Evolutionary conservation across 495 filamentous ascomycete genomes (phyloP).

Genomic region (Tuber indicum): DNA sequence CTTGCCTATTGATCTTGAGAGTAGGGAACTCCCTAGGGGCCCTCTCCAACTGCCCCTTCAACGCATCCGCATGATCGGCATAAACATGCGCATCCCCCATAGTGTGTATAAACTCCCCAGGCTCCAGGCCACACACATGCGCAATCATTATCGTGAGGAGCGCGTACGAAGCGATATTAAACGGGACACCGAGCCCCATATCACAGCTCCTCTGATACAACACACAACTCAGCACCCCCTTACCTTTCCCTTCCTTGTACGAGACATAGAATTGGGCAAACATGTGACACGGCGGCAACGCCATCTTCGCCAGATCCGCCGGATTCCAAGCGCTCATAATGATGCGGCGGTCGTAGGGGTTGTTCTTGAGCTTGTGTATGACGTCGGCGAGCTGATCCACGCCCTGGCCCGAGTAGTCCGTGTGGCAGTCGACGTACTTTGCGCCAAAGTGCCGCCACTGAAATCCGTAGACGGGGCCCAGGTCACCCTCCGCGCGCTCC

Average conservation of each 20-base stretch:
- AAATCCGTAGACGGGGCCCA: conserved; percentile 96
- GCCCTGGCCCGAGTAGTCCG: conserved; percentile 81
- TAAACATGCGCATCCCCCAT: conserved; percentile 98
- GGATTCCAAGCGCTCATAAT: conserved; percentile 93
- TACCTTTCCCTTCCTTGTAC: conserved; percentile 50
- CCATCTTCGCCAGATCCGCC: conserved; percentile 78
- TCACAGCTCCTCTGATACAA: conserved; percentile 93
- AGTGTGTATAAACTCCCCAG: conserved; percentile 77
- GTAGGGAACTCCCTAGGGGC: conserved; percentile 77
- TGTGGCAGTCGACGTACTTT: conserved; percentile 66
- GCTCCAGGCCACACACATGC: conserved; percentile 71
- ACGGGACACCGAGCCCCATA: conserved; percentile 94
- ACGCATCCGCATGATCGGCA: conserved; percentile 81
- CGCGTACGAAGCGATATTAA: conserved; percentile 94
- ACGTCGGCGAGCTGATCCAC: conserved; percentile 87
- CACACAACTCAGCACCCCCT: conserved; percentile 70
- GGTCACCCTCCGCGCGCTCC: conserved; percentile 74
- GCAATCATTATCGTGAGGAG: conserved; percentile 91
- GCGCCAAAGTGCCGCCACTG: conserved; percentile 99
- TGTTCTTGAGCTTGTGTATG: conserved; percentile 68
- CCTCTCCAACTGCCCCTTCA: conserved; percentile 69
- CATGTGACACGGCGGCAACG: conserved; percentile 95
- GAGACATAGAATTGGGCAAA: conserved; percentile 98
- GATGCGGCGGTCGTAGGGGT: conserved; percentile 81
- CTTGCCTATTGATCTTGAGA: conserved; percentile 60